phyloP scores from a whole-genome alignment of 345 rosid genomes.

The Trapa incisa region DNA sequence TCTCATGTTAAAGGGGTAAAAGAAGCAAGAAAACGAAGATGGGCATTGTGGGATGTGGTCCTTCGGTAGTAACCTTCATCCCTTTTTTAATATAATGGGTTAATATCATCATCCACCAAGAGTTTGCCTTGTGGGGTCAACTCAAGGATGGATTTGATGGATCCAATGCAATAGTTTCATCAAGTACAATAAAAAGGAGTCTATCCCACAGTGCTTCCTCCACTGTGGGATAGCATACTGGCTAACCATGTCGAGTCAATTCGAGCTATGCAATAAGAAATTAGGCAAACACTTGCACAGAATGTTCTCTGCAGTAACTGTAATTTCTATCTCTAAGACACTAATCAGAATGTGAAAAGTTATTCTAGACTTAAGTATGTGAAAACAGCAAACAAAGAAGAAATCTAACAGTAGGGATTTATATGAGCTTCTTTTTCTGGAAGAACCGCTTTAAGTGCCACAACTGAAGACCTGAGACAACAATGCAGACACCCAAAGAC shows the following conservation, averaged over 20 bases:
- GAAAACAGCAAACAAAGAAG: no score
- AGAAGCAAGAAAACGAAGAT: neutral
- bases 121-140: neutral
- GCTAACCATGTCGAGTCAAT: neutral
- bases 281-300: neutral
- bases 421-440: constrained; percentile 78
- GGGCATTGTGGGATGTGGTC: neutral
- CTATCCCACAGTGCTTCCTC: no score
- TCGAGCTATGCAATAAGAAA: neutral
- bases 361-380: neutral
- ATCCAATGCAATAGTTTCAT: no score
- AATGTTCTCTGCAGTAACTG: neutral
- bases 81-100: neutral
- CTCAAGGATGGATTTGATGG: neutral
- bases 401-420: constrained; percentile 3
- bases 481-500: constrained; percentile 61
- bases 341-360: neutral
- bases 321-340: neutral
- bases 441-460: constrained; percentile 76
- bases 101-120: neutral
- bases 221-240: no score
- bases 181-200: no score
- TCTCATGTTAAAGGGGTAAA: no score
- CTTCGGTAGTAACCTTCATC: neutral
- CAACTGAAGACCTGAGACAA: constrained; percentile 52